These are phyloP conservation scores for Malassezia arunalokei DNA, from an alignment of 1,284 basidiomycete genomes.

Conservation along the genomic window DNA sequence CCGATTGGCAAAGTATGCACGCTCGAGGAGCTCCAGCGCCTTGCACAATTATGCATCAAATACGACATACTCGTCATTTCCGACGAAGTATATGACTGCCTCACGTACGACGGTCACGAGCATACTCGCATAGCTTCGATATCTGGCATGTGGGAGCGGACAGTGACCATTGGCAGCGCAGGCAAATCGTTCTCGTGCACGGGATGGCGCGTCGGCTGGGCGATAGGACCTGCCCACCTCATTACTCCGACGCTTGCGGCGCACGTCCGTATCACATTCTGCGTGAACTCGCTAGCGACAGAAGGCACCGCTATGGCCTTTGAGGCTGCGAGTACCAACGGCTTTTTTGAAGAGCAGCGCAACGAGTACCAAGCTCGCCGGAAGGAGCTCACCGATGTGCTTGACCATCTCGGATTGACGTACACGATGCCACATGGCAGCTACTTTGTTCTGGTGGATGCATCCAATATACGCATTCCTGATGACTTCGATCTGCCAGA, in stretches of 20 bases:
- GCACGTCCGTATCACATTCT: slow-evolving; percentile 86
- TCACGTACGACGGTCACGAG: slow-evolving; percentile 74
- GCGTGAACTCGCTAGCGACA: slow-evolving; percentile 75
- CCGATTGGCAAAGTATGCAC: slow-evolving; percentile 68
- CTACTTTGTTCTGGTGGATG: slow-evolving; percentile 55
- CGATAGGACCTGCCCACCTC: slow-evolving; percentile 72
- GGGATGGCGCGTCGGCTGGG: slow-evolving; percentile 95
- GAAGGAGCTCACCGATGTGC: slow-evolving; percentile 59
- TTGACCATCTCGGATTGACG: slow-evolving; percentile 71
- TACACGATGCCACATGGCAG: slow-evolving; percentile 51
- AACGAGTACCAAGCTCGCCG: slow-evolving; percentile 72
- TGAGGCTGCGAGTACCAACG: slow-evolving; percentile 56
- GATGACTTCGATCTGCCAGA: slow-evolving; percentile 69
- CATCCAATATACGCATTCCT: slow-evolving; percentile 67
- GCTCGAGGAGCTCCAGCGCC: slow-evolving; percentile 63
- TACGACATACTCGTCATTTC: slow-evolving; percentile 84
- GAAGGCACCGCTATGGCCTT: slow-evolving; percentile 53
- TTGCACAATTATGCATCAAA: slow-evolving; percentile 77
- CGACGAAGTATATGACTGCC: slow-evolving; percentile 87
- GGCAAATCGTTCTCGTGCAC: slow-evolving; percentile 87
- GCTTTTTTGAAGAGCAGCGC: slow-evolving; percentile 69
- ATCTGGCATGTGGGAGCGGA: slow-evolving; percentile 85
- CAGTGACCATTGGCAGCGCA: slow-evolving; percentile 67
- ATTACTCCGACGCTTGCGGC: slow-evolving; percentile 77
- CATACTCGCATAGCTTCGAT: slow-evolving; percentile 75